phyloP scores from a whole-genome alignment of 345 rosid genomes.

The Zanthoxylum bungeanum region DNA sequence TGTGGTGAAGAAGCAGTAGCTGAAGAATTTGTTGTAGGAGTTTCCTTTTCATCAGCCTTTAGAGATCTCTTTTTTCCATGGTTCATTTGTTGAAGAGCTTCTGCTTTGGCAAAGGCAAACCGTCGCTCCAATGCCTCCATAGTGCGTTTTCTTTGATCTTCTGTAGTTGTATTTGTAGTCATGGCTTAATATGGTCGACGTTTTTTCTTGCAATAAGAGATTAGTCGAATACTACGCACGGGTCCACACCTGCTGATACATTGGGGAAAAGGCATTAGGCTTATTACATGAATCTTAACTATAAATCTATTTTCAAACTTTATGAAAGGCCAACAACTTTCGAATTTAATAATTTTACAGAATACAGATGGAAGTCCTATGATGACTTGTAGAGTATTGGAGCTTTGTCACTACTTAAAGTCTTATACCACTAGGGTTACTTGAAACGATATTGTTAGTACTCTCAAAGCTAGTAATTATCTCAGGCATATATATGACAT shows the following conservation, averaged over 20 bases:
- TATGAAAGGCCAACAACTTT: neutral
- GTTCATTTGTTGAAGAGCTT: conserved; percentile 46
- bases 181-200: conserved; percentile 8
- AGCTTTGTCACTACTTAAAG: neutral
- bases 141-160: conserved; percentile 44
- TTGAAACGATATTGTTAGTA: neutral
- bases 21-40: conserved; percentile 2
- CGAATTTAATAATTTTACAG: too few relatives aligned
- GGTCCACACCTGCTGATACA: neutral
- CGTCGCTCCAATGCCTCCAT: conserved; percentile 63
- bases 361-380: neutral
- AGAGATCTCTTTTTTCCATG: conserved; percentile 27
- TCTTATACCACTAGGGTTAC: neutral
- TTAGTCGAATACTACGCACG: neutral
- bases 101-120: conserved; percentile 53
- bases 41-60: conserved; percentile 17
- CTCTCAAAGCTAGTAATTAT: neutral
- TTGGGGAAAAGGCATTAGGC: neutral
- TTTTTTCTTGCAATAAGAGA: neutral
- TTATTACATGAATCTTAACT: neutral
- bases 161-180: conserved; percentile 9
- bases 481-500: neutral
- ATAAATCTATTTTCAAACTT: neutral
- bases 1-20: conserved; percentile 13
- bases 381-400: neutral